Percentiles rank a stretch among this genome's conserved stretches.
These are phyloP conservation scores for Dinochytrium kinnereticum DNA, from an alignment of 371 early-diverging fungal genomes.

Conservation along the genomic window DNA sequence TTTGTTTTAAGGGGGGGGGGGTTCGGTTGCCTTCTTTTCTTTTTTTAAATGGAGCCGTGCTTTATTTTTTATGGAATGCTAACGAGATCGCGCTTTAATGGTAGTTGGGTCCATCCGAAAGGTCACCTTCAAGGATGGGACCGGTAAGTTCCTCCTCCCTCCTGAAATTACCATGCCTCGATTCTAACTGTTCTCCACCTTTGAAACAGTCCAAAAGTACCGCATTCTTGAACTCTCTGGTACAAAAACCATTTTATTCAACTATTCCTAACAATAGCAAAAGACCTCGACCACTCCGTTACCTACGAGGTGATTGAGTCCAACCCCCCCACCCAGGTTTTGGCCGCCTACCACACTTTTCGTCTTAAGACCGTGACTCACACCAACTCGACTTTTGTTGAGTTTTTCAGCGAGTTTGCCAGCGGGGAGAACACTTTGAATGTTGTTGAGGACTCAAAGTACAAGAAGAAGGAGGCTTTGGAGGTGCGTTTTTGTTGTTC, in stretches of 20 bases:
- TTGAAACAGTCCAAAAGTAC: conserved; percentile 2
- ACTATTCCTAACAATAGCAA: too few relatives aligned
- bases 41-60: conserved; percentile 25
- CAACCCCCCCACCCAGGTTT: conserved; percentile 56
- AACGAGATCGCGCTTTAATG: too few relatives aligned
- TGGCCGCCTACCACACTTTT: conserved; percentile 67
- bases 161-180: conserved; percentile 12
- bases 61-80: background rate
- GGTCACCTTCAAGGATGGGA: conserved; percentile 66
- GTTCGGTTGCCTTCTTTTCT: background rate
- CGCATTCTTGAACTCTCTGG: conserved; percentile 33
- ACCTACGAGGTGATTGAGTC: conserved; percentile 69
- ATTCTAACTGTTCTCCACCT: background rate
- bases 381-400: conserved; percentile 68
- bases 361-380: conserved; percentile 57
- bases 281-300: conserved; percentile 56
- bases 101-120: conserved; percentile 61
- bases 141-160: conserved; percentile 60
- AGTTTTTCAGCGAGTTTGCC: conserved; percentile 67
- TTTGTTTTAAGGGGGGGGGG: too few relatives aligned
- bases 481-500: conserved; percentile 16
- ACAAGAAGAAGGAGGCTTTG: conserved; percentile 71
- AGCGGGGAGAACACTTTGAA: conserved; percentile 56
- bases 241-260: too few relatives aligned
- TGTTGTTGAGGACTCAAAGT: conserved; percentile 65